Evolutionary conservation across 805 yeast species (phyloP).

Genomic region (Candida piceae): DNA sequence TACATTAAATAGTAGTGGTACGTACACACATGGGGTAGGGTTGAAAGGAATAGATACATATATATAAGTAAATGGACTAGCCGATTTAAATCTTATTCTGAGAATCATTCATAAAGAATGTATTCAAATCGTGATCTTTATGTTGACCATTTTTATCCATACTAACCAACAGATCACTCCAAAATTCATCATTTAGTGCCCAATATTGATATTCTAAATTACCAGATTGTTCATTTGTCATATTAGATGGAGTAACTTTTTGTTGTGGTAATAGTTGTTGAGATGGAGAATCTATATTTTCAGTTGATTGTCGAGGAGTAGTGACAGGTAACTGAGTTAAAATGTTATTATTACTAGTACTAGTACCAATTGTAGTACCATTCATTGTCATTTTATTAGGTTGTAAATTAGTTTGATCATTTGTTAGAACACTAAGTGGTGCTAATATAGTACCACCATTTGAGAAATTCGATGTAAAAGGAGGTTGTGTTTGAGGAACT

Average conservation of each 20-base stretch:
- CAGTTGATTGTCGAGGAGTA: too few relatives aligned
- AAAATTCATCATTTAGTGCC: conserved; percentile 64
- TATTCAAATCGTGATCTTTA: conserved; percentile 11
- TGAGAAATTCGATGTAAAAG: neutral
- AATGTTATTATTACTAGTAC: neutral
- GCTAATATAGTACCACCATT: too few relatives aligned
- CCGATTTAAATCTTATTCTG: conserved; percentile 2
- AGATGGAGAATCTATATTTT: neutral
- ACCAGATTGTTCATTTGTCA: conserved; percentile 7
- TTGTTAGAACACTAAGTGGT: too few relatives aligned
- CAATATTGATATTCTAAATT: conserved; percentile 44
- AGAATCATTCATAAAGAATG: conserved; percentile 11
- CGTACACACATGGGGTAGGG: too few relatives aligned
- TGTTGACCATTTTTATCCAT: conserved; percentile 12
- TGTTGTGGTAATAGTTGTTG: neutral
- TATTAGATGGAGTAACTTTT: neutral
- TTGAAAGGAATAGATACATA: too few relatives aligned
- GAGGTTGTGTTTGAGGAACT: conserved; percentile 11
- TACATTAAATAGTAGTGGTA: too few relatives aligned
- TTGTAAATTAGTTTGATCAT: too few relatives aligned
- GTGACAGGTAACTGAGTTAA: neutral
- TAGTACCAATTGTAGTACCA: too few relatives aligned
- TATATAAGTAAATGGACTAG: too few relatives aligned
- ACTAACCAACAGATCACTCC: conserved; percentile 50
- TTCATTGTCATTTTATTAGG: too few relatives aligned